Percentiles rank a stretch among this genome's conserved stretches.
Conservation (phyloP, 108 stramenopile genomes). For the Cylindrotheca fusiformis region DNA sequence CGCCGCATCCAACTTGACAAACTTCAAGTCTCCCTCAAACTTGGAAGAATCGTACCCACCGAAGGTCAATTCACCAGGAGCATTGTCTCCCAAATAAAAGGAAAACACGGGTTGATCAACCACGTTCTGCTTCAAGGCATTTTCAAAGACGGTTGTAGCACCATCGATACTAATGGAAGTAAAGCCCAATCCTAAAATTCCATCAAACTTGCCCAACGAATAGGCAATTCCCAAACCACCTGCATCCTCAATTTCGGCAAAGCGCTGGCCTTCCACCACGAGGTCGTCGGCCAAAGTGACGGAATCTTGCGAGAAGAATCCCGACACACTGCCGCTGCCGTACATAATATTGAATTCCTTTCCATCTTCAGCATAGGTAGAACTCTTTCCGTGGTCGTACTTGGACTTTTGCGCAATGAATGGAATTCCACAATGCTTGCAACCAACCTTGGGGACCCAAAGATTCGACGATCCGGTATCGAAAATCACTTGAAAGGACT, state of each 20-base stretch:
- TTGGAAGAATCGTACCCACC: conserved; percentile 88
- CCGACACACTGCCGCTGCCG: conserved; percentile 75
- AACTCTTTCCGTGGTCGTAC: conserved; percentile 53
- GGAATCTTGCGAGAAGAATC: conserved; percentile 67
- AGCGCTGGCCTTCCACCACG: conserved; percentile 60
- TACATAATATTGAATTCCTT: conserved; percentile 91
- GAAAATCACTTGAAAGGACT: conserved; percentile 91
- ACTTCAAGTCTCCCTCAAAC: conserved; percentile 76
- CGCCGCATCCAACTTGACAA: conserved; percentile 69
- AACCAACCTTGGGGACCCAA: conserved; percentile 93
- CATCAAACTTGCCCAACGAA: conserved; percentile 94
- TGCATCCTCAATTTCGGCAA: conserved; percentile 92
- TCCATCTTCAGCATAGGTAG: conserved; percentile 54
- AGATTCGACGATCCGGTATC: conserved; percentile 97
- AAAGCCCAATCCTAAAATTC: conserved; percentile 97
- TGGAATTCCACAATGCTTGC: conserved; percentile 60
- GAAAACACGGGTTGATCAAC: conserved; percentile 87
- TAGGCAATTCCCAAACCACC: conserved; percentile 96
- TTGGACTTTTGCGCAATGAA: conserved; percentile 63
- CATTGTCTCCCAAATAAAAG: conserved; percentile 94
- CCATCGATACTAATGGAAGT: conserved; percentile 84
- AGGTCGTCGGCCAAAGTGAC: conserved; percentile 79
- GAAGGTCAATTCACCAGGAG: conserved; percentile 92
- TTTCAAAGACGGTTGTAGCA: conserved; percentile 90
- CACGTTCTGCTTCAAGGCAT: conserved; percentile 81